Evolutionary conservation across 192 early-diverging fungal genomes (phyloP).

Genomic region (Diversispora epigaea): DNA sequence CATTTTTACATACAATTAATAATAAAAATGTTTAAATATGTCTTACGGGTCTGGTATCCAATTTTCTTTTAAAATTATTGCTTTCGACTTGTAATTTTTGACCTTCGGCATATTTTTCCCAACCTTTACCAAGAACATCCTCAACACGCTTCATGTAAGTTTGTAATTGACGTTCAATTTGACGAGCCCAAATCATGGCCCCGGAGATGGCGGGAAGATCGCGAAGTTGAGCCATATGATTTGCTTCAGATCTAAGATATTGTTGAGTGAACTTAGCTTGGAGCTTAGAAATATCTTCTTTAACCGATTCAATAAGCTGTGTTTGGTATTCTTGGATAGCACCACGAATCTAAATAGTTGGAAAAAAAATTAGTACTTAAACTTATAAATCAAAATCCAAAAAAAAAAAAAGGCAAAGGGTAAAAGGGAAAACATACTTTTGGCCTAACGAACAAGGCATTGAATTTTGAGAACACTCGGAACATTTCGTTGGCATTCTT

Average conservation of each 20-base stretch:
- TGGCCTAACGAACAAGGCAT: constrained; percentile 97
- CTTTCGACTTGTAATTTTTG: constrained; percentile 88
- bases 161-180: constrained; percentile 96
- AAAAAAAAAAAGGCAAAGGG: neutral
- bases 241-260: constrained; percentile 87
- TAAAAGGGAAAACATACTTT: constrained; percentile 54
- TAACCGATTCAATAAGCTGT: constrained; percentile 95
- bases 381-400: constrained; percentile 9
- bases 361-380: neutral
- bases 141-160: constrained; percentile 97
- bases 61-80: constrained; percentile 86
- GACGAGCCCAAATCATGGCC: constrained; percentile 93
- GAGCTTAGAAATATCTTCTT: constrained; percentile 94
- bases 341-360: constrained; percentile 75
- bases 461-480: constrained; percentile 99
- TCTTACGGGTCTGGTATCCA: constrained; percentile 75
- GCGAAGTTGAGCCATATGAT: constrained; percentile 85
- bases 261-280: constrained; percentile 95
- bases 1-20: neutral
- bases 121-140: constrained; percentile 94
- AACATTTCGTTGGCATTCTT: constrained; percentile 99
- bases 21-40: neutral
- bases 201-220: constrained; percentile 93
- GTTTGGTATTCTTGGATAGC: constrained; percentile 99
- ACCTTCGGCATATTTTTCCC: constrained; percentile 97